Conservation (phyloP, 78 protist species). For the slime mould (Dictyostelium discoideum) region dicty_2.7 NC_007088.5:5193501-5194000, state of each 20-base stretch:
- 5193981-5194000: not conserved
- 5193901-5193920: too few relatives aligned
- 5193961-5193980: too few relatives aligned
- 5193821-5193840: too few relatives aligned
- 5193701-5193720: not conserved
- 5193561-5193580: not conserved
- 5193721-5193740: too few relatives aligned
- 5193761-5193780: not conserved
- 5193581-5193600: not conserved
- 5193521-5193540: slow-evolving; percentile 6
- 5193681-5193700: not conserved
- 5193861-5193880: too few relatives aligned
- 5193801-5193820: not conserved
- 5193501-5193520: slow-evolving; percentile 7
- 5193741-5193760: too few relatives aligned
- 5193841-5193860: not conserved
- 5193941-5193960: too few relatives aligned
- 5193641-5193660: not conserved
- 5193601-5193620: not conserved
- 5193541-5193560: not conserved
- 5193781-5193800: not conserved
- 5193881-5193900: too few relatives aligned
- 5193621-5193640: not conserved
- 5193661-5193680: not conserved
- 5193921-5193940: too few relatives aligned